Base-by-base conservation (phyloP, 768 basidiomycete species). In the Dentipellis sp. region DNA sequence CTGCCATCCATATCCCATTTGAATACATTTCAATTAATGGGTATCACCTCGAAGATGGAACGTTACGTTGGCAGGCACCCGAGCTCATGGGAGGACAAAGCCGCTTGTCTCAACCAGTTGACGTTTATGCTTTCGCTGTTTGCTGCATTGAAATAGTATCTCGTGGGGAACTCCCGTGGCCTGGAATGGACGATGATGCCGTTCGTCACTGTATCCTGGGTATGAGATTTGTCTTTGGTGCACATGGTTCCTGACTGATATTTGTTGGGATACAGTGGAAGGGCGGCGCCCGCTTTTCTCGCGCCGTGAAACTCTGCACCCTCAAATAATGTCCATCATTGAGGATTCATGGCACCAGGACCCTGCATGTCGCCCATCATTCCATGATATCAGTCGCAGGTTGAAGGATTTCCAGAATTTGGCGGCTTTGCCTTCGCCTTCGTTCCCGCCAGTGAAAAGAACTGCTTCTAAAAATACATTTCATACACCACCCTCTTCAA, bases 41-140 rank as follows among this genome's bases (percentile, higher is more conserved):
- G 48, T 38, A 17, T 16, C 49, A 59, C 22, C 36, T 48, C 23
- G 19, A 53, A 84, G 81, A 75, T 63, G 91, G 67, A 2, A 66
- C 68, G 0, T 65, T 86, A 50, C 75, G 84, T 36, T 91, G 88
- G 87, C 80, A 80, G 60, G 80, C 83, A 3, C 88, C 88, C 0
- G 86, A 89, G 64, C 68, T 87, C 48, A 72, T 65, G n/a, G 83
- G 80, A 48, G 39, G 39, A 1, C 63, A 69, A 7, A 68, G 70
- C 10, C 66, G 66, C 21, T 66, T 82, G 46, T 87, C 82, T 0
- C 66, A 72, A 2, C 75, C 79, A 35, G 77, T 76, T 50, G 87
- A 89, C 63, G 78, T 88, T 3, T 91, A 86, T 53, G 78, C 86
- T 1, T 91, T 79, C 63, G 80, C 81, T n/a, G 81, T 89, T 53